Conservation (phyloP, 2,329 filamentous ascomycete genomes). For the Coniella lustricola region DNA sequence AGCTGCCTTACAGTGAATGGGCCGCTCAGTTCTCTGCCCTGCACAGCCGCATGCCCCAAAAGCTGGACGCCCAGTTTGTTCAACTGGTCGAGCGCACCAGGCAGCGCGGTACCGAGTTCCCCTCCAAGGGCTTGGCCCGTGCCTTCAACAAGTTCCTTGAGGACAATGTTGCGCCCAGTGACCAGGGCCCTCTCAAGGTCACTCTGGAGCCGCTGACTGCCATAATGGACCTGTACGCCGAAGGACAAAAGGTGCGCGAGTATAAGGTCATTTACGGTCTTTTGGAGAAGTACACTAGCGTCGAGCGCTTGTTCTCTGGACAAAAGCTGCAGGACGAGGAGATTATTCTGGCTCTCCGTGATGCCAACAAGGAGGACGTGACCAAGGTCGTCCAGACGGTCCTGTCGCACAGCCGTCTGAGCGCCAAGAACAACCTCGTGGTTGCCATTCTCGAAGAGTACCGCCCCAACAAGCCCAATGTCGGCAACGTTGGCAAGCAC, state of each 20-base stretch:
- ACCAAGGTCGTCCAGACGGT: conserved; percentile 78
- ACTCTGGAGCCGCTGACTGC: conserved; percentile 69
- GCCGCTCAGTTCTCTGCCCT: conserved; percentile 90
- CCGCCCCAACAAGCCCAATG: conserved; percentile 85
- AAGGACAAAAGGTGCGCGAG: conserved; percentile 88
- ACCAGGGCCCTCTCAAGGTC: conserved; percentile 65
- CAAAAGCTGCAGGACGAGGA: conserved; percentile 85
- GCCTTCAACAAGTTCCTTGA: conserved; percentile 82
- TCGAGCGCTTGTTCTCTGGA: conserved; percentile 83
- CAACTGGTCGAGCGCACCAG: conserved; percentile 82
- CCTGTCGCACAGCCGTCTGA: conserved; percentile 87
- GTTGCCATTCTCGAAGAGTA: conserved; percentile 91
- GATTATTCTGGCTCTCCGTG: conserved; percentile 85
- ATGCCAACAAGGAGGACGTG: conserved; percentile 93
- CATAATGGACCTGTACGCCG: conserved; percentile 72
- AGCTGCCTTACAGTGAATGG: conserved; percentile 95
- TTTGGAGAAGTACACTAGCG: conserved; percentile 72
- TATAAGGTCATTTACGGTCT: conserved; percentile 72
- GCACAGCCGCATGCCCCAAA: conserved; percentile 95
- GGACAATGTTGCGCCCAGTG: conserved; percentile 67
- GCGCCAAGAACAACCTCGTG: conserved; percentile 88
- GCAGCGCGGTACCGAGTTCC: conserved; percentile 76
- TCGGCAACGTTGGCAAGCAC: conserved; percentile 81
- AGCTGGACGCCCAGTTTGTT: conserved; percentile 74
- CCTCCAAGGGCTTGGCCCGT: conserved; percentile 79